Evolutionary conservation across 2,329 filamentous ascomycete species (phyloP).

Genomic region (Fusarium sp.): DNA sequence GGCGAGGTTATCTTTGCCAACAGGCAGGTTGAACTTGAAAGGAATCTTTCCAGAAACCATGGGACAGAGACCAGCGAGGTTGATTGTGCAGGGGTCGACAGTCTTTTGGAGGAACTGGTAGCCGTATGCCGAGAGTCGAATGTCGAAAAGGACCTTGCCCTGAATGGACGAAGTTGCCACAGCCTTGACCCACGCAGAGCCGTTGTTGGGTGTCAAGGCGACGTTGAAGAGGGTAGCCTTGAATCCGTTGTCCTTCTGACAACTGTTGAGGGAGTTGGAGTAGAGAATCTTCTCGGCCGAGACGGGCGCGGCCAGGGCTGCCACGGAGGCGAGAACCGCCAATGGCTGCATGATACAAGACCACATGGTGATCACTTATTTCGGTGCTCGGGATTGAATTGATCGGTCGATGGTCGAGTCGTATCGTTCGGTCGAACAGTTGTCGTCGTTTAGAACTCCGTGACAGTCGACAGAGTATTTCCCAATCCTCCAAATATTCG

Average conservation of each 20-base stretch:
- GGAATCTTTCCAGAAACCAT: constrained; percentile 89
- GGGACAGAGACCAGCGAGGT: constrained; percentile 85
- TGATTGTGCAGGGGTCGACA: constrained; percentile 81
- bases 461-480: background rate
- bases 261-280: constrained; percentile 87
- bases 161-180: constrained; percentile 86
- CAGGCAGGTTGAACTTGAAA: constrained; percentile 77
- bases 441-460: constrained; percentile 20
- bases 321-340: constrained; percentile 62
- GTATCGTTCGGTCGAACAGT: constrained; percentile 10
- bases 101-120: constrained; percentile 77
- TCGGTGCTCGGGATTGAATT: constrained; percentile 3
- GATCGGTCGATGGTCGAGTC: constrained; percentile 10
- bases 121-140: constrained; percentile 86
- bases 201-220: constrained; percentile 82
- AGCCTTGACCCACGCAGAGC: constrained; percentile 80
- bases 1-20: constrained; percentile 70
- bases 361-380: constrained; percentile 60
- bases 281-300: constrained; percentile 78
- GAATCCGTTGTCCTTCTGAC: constrained; percentile 87
- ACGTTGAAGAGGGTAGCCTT: constrained; percentile 92
- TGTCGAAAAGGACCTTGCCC: constrained; percentile 84
- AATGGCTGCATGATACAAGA: constrained; percentile 62
- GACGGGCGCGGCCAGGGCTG: constrained; percentile 62
- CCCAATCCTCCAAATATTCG: constrained; percentile 5